These are phyloP conservation scores for rapeseed (Brassica napus) DNA, from an alignment of 345 rosid genomes.

Conservation along the genomic window DNA sequence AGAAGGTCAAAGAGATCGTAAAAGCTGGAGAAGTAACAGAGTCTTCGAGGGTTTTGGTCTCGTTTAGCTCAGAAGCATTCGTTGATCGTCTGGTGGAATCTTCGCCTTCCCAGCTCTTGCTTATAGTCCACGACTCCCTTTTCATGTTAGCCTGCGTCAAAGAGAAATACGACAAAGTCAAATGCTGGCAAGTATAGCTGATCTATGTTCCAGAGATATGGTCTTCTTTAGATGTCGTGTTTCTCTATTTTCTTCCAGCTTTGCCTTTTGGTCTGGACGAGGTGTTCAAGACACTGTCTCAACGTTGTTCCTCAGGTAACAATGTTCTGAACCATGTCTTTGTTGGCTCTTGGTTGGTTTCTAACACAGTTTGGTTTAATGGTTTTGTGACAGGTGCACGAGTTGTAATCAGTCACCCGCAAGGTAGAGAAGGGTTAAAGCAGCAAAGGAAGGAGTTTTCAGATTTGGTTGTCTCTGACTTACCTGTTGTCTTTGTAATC, in stretches of 20 bases:
- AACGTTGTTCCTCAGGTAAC: constrained; percentile 68
- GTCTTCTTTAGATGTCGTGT: constrained; percentile 80
- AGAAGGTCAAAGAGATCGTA: constrained; percentile 54
- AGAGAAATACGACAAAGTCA: constrained; percentile 75
- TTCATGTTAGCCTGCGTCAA: constrained; percentile 70
- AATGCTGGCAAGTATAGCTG: constrained; percentile 97
- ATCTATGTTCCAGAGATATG: constrained; percentile 78
- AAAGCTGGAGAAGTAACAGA: constrained; percentile 58
- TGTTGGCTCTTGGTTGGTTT: constrained; percentile 19
- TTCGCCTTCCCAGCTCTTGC: constrained; percentile 56
- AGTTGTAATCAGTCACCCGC: constrained; percentile 76
- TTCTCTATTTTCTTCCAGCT: constrained; percentile 83
- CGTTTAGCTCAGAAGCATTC: constrained; percentile 65
- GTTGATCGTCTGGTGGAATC: constrained; percentile 65
- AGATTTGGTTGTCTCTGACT: constrained; percentile 62
- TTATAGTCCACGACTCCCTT: constrained; percentile 82
- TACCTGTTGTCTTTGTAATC: constrained; percentile 49
- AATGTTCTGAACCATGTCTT: constrained; percentile 9
- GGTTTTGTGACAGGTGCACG: constrained; percentile 58
- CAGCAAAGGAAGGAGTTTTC: constrained; percentile 62
- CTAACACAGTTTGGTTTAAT: background rate
- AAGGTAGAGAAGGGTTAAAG: constrained; percentile 66
- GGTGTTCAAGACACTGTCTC: constrained; percentile 53
- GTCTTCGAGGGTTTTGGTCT: constrained; percentile 72
- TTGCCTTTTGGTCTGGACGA: constrained; percentile 66